Base-by-base conservation (phyloP, 2,329 filamentous ascomycete species). In the Pezicula rhizophila region DNA sequence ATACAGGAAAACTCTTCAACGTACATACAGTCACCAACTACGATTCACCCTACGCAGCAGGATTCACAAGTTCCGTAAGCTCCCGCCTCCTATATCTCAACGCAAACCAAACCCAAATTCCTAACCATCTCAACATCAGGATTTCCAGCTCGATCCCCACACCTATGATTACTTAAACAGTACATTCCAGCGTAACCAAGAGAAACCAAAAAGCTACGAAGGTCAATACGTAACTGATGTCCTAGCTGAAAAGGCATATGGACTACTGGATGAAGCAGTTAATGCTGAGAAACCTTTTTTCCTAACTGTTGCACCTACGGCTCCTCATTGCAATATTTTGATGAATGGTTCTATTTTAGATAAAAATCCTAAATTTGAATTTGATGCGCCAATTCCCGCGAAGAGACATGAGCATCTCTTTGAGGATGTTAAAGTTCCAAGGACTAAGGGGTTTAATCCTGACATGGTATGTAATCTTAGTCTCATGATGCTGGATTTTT, bases 1-100 rank as follows among this genome's bases (percentile, higher is more conserved):
- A 87, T 56, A 78, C 78, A 0, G 84, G 82, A 17, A 88, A 89
- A 68, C 69, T 1, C 79, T 82, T 84, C 66, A 88, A 88, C 53
- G 70, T 73, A 0, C 82, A 86, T 45, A 76, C 69, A 0, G 68
- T 77, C 1, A 59, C 70, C 1, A 87, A 84, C 49, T 87, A 85
- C 57, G 65, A 82, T 58, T 68, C 68, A 0, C 82, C 82, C 0
- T 71, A 70, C 33, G 70, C 76, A 0, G 72, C 69, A 1, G 82
- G 82, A 0, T 87, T 78, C 80, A 0, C 71, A 68, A 38, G 44
- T 17, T 43, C 46, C 2, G 25, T 42, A 11, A 12, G 18, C 14
- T 12, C 5, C 4, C 11, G 2, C 12, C 15, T 14, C 18, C 20
- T 15, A 20, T 25, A 18, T 18, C 18, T 18, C 18, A 18, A 2